These are phyloP conservation scores for Tricholoma sp. DNA, from an alignment of 768 basidiomycete species.

Conservation along the genomic window DNA sequence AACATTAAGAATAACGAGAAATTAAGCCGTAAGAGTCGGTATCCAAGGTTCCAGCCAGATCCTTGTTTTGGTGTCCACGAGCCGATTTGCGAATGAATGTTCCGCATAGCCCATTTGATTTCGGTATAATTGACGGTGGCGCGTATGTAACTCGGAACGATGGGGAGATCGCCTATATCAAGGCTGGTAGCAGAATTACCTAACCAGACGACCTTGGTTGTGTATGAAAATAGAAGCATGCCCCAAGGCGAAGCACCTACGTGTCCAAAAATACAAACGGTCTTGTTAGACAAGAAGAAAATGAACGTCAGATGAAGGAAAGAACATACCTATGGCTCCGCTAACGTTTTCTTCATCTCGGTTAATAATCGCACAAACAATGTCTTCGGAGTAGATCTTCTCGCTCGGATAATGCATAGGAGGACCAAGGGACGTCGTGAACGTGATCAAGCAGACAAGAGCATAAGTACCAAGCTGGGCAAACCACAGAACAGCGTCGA, in stretches of 20 bases:
- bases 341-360: too few relatives aligned
- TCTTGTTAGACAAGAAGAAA: too few relatives aligned
- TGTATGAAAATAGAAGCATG: slow-evolving; percentile 78
- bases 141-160: slow-evolving; percentile 73
- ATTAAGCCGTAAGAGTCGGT: slow-evolving; percentile 60
- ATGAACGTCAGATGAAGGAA: too few relatives aligned
- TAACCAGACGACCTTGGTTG: slow-evolving; percentile 82
- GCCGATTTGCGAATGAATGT: slow-evolving; percentile 44
- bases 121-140: slow-evolving; percentile 52
- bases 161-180: slow-evolving; percentile 85
- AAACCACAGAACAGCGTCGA: too few relatives aligned
- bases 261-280: not conserved
- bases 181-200: slow-evolving; percentile 70
- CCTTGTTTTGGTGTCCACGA: slow-evolving; percentile 58
- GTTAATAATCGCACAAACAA: too few relatives aligned
- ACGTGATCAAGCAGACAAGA: too few relatives aligned
- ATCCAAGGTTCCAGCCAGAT: slow-evolving; percentile 60
- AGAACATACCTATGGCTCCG: too few relatives aligned
- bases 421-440: too few relatives aligned
- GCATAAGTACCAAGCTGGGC: too few relatives aligned
- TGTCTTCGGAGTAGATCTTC: too few relatives aligned
- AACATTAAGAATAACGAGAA: slow-evolving; percentile 31
- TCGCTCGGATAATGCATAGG: too few relatives aligned
- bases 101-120: slow-evolving; percentile 57
- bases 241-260: slow-evolving; percentile 56